phyloP scores from a whole-genome alignment of 2,329 filamentous ascomycete genomes.

The Knufia petricola region DNA sequence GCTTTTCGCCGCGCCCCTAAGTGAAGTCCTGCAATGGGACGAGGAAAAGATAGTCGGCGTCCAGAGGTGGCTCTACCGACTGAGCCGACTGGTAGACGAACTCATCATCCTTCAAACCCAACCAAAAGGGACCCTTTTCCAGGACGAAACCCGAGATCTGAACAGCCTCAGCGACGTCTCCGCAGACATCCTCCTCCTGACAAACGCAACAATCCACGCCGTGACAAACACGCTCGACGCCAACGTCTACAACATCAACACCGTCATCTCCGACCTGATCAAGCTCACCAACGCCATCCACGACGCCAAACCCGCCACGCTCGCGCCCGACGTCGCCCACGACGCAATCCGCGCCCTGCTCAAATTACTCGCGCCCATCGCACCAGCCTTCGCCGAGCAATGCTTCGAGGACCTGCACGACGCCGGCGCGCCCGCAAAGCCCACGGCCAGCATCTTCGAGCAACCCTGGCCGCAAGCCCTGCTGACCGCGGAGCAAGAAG shows the following conservation, averaged over 20 bases:
- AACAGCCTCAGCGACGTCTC: slow-evolving; percentile 28
- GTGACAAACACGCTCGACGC: slow-evolving; percentile 60
- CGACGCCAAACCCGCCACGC: slow-evolving; percentile 16
- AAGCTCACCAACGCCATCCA: slow-evolving; percentile 61
- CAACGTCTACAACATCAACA: slow-evolving; percentile 70
- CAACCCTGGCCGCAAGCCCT: slow-evolving; percentile 48
- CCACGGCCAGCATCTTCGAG: slow-evolving; percentile 32
- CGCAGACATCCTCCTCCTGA: slow-evolving; percentile 49
- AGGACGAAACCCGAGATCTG: slow-evolving; percentile 9
- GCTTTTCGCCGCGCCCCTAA: slow-evolving; percentile 77
- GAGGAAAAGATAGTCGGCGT: slow-evolving; percentile 71
- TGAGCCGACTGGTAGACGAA: slow-evolving; percentile 49
- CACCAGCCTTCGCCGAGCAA: slow-evolving; percentile 72
- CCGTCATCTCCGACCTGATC: slow-evolving; percentile 73
- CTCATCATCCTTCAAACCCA: background rate
- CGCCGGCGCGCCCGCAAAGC: background rate
- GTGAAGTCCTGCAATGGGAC: slow-evolving; percentile 80
- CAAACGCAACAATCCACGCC: slow-evolving; percentile 57
- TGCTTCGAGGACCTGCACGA: slow-evolving; percentile 49
- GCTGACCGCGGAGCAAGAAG: slow-evolving; percentile 31
- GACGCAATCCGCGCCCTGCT: slow-evolving; percentile 48
- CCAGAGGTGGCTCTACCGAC: slow-evolving; percentile 65
- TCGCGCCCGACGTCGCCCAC: slow-evolving; percentile 36
- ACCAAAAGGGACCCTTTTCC: background rate
- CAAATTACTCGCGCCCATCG: slow-evolving; percentile 66